Evolutionary conservation across 345 rosid genomes (phyloP), one percentile per base, ranked within the genome.

Genomic region (Pistacia atlantica): DNA sequence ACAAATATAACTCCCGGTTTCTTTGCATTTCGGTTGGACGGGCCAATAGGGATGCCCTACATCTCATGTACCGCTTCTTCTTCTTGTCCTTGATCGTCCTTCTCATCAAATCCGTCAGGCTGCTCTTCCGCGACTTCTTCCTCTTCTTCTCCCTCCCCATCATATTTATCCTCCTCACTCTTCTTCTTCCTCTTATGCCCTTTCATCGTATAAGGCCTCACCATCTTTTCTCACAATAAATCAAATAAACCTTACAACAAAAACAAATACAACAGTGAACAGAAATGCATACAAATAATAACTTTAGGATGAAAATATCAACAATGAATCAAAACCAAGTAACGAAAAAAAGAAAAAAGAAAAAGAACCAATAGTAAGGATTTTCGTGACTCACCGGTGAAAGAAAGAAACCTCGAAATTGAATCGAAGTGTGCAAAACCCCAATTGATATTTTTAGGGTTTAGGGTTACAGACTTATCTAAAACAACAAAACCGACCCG

Each of bases 1-100:
- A 95, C 90, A 58, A 95, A 95, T 37, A 85, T 80, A 31, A 90
- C 87, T 0, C 91, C 92, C 0, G 84, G 73, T 72, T 84, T 83
- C 31, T 83, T 81, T 3, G 65, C 68, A 12, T 78, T 85, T 58
- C 17, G 59, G 64, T 85, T 82, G 37, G 65, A 68, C 0, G 82
- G 84, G 52, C 61, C 72, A 77, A 91, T 77, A 16, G 96, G 94
- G 66, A 91, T 87, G 28, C 97, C 97, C 35, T 71, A 90, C 54
- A 87, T 84, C n/a, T 75, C 81, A 55, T 78, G 71, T 25, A 70
- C 77, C 1, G 18, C 84, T 14, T 65, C 71, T 58, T 77, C 87
- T 45, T 49, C 82, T 66, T 67, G 80, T 64, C 73, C 78, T 18
- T 74, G 87, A 1, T 62, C 74, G 10, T 68, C 67, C 72, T 78